phyloP scores from a whole-genome alignment of 169 alveolate species.

The Cryptosporidium baileyi region DNA sequence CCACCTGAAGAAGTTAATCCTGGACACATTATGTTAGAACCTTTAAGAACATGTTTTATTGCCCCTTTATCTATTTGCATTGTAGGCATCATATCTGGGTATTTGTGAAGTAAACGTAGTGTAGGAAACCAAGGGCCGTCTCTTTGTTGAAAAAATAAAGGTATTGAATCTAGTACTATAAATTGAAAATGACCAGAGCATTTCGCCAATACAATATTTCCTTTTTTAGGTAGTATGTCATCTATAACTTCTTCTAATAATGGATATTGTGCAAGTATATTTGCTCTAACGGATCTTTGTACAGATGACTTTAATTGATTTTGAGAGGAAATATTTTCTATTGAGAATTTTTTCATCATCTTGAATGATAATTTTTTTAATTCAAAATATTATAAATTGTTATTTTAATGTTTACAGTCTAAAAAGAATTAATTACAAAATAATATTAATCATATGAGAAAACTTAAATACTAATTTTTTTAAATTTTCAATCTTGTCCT shows the following conservation, averaged over 20 bases:
- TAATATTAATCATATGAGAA: too few species aligned
- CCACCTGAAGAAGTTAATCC: conserved; percentile 97
- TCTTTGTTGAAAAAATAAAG: conserved; percentile 86
- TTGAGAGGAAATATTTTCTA: conserved; percentile 84
- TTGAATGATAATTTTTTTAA: not conserved
- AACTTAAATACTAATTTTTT: too few species aligned
- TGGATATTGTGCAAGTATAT: conserved; percentile 82
- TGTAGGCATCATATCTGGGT: conserved; percentile 94
- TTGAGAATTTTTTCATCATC: conserved; percentile 72
- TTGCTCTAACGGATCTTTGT: conserved; percentile 82
- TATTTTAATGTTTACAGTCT: too few species aligned
- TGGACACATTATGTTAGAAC: conserved; percentile 96
- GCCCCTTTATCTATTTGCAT: conserved; percentile 97
- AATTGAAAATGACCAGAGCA: conserved; percentile 84
- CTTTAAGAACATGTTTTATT: conserved; percentile 91
- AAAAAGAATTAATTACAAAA: too few species aligned
- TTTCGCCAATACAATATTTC: conserved; percentile 81
- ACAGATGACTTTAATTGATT: conserved; percentile 85
- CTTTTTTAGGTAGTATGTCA: conserved; percentile 89
- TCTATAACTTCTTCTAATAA: conserved; percentile 86
- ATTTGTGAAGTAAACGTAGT: conserved; percentile 91
- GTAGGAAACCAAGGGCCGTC: conserved; percentile 95
- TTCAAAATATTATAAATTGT: not conserved
- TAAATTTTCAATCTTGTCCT: too few species aligned
- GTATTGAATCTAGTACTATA: conserved; percentile 79